Conservation (phyloP, 2,329 filamentous ascomycete genomes). For the Fusarium napiforme region DNA sequence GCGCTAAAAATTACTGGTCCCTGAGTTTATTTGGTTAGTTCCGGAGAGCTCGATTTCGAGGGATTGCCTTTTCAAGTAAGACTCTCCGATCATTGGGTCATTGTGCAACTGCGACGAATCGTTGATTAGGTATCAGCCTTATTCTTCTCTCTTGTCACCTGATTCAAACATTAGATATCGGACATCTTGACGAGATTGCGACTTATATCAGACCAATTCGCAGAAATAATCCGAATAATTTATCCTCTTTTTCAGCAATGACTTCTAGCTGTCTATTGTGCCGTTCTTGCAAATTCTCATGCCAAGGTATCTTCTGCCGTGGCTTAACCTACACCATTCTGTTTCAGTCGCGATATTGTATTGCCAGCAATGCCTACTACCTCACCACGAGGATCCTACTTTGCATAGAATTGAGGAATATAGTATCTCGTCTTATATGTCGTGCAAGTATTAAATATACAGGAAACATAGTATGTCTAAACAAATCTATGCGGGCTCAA, state of each 20-base stretch:
- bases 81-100: conserved; percentile 16
- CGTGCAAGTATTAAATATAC: not conserved
- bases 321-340: not conserved
- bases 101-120: conserved; percentile 1
- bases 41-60: conserved; percentile 20
- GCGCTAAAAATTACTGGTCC: not conserved
- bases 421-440: not conserved
- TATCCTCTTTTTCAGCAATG: not conserved
- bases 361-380: not conserved
- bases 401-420: not conserved
- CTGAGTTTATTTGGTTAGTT: conserved; percentile 19
- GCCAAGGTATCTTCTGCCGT: not conserved
- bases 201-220: not conserved
- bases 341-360: not conserved
- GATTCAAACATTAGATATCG: not conserved
- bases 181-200: not conserved
- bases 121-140: not conserved
- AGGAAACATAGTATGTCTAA: not conserved
- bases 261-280: not conserved
- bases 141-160: not conserved
- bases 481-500: not conserved
- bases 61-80: conserved; percentile 14
- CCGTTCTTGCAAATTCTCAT: not conserved
- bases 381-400: not conserved
- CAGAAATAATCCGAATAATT: not conserved